Evolutionary conservation across 345 rosid genomes (phyloP).

Genomic region (Salix exigua): DNA sequence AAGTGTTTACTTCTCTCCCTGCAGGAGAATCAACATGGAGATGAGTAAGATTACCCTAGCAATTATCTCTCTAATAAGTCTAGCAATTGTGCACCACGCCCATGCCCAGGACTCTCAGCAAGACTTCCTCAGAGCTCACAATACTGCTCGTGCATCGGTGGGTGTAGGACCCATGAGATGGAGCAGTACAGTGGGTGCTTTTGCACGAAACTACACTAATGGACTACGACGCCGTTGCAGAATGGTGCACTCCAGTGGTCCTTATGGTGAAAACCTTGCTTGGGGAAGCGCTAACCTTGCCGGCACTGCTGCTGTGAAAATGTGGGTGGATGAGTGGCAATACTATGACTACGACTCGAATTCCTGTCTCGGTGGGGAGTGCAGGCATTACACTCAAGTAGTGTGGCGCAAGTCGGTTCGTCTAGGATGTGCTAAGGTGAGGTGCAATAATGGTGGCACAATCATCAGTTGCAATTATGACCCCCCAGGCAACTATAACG

Average conservation of each 20-base stretch:
- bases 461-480: slow-evolving; percentile 30
- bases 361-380: slow-evolving; percentile 1
- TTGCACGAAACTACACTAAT: slow-evolving; percentile 29
- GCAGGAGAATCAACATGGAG: too few species aligned
- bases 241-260: slow-evolving; percentile 33
- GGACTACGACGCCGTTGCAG: slow-evolving; percentile 23
- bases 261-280: slow-evolving; percentile 39
- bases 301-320: slow-evolving; percentile 13
- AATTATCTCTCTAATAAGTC: too few species aligned
- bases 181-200: slow-evolving; percentile 35
- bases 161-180: slow-evolving; percentile 29
- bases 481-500: slow-evolving; percentile 15
- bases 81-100: too few species aligned
- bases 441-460: slow-evolving; percentile 24
- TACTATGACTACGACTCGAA: slow-evolving; percentile 18
- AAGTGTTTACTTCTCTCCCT: too few species aligned
- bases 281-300: slow-evolving; percentile 14
- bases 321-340: slow-evolving; percentile 29
- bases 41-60: too few species aligned
- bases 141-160: too few species aligned
- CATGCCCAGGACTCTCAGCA: too few species aligned
- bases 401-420: slow-evolving; percentile 16
- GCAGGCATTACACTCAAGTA: slow-evolving; percentile 35
- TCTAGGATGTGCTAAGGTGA: slow-evolving; percentile 22
- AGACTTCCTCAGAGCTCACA: too few species aligned